Evolutionary conservation across 805 yeast species (phyloP).

Genomic region (Suhomyces sp.): DNA sequence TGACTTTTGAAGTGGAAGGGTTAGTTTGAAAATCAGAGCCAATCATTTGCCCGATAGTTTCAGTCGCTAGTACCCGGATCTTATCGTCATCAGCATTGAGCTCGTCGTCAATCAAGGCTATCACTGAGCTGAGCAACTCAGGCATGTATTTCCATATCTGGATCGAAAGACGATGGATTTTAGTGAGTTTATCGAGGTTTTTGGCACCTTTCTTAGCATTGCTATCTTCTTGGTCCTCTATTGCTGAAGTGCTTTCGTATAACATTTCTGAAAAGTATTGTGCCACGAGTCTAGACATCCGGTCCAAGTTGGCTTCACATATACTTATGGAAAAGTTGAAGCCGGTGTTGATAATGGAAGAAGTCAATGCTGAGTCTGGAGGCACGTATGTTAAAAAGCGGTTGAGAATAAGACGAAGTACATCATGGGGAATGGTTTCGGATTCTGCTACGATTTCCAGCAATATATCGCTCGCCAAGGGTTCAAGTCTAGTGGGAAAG

Average conservation of each 20-base stretch:
- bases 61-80: constrained; percentile 66
- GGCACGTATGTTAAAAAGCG: constrained; percentile 44
- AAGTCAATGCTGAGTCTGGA: constrained; percentile 17
- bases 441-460: constrained; percentile 73
- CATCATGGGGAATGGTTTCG: constrained; percentile 57
- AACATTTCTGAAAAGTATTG: constrained; percentile 76
- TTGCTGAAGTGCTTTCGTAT: constrained; percentile 44
- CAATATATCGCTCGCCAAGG: constrained; percentile 65
- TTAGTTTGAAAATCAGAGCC: constrained; percentile 13
- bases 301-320: constrained; percentile 67
- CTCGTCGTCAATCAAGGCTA: constrained; percentile 80
- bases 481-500: constrained; percentile 54
- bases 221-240: constrained; percentile 16
- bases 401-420: constrained; percentile 62
- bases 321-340: constrained; percentile 63
- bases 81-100: constrained; percentile 65
- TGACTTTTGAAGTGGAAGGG: constrained; percentile 42
- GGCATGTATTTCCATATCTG: constrained; percentile 80
- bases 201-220: constrained; percentile 15
- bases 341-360: constrained; percentile 47
- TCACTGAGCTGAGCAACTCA: constrained; percentile 65
- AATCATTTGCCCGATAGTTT: constrained; percentile 67
- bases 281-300: constrained; percentile 72
- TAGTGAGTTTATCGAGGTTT: constrained; percentile 46
- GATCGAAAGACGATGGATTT: constrained; percentile 59